Evolutionary conservation across 208 protist genomes (phyloP), one percentile per base, ranked within the genome.

Genomic region (Trypanosoma platydactyli): DNA sequence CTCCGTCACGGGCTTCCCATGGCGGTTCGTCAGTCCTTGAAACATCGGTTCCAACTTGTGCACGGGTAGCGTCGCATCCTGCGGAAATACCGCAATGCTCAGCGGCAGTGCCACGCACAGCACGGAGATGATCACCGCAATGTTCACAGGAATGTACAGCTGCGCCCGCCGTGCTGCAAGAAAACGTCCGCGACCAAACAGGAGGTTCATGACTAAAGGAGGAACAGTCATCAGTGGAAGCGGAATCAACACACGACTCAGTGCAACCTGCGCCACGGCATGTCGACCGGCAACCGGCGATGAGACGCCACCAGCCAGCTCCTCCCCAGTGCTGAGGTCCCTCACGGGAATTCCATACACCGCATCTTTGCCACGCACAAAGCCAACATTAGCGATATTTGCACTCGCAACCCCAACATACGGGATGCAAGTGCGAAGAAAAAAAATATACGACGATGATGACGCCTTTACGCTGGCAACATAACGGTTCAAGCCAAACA

Each of bases 351-450:
- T 87, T 30, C 91, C 84, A 18, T 72, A 56, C 64, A 72, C 53
- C 35, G 91, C 71, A 51, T 96, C 91, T 52, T 80, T 87, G 20
- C 74, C 71, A 60, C 91, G 81, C 58, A 96, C 92, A 30, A 94
- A 76, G 25, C 72, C 53, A 9, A 94, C 66, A 77, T 96, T 96
- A 9, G 85, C 81, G 29, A 88, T 71, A 68, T 87, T 86, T 20
- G 91, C 91, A 5, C 71, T 71, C 13, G 86, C 86, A 12, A 96
- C 91, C 25, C 86, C 91, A 12, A 79, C 85, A 40, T 86, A 96
- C 18, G 91, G 88, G 48, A 94, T 81, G 24, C 91, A 46, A 38
- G 80, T 49, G 55, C 57, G 41, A 18, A 46, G 15, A 59, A 79
- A 51, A 5, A 57, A 42, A 5, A 78, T 24, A 3, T 68, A 74